Evolutionary conservation across 805 yeast genomes (phyloP), one percentile per base, ranked within the genome.

Genomic region (Metschnikowia sp.): DNA sequence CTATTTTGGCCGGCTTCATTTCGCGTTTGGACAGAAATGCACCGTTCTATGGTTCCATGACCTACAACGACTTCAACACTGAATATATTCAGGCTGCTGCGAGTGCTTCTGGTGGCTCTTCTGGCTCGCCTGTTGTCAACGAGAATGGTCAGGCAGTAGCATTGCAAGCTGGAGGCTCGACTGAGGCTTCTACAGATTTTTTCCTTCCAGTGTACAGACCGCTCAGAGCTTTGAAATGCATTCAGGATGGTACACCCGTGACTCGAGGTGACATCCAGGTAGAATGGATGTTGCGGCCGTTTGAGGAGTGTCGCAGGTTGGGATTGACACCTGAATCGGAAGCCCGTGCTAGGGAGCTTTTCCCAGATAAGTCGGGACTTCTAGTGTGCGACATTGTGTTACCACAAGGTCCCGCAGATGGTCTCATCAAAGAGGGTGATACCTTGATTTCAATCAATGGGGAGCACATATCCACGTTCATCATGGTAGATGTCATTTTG

Each of bases 21-120:
- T 79, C 84, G 15, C 80, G 97, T 63, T 68, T 89, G 49, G 97
- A 90, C 68, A 82, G 97, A 74, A 90, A 90, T 63, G 95, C 97
- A 6, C 97, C 97, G 2, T 96, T 88, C 54, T 91, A 91, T 60
- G 97, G 97, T 41, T 82, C 82, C 28, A 72, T 86, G 61, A 84
- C 95, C 12, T 91, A 90, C 66, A 89, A 88, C 62, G 97, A 90
- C 72, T 90, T 89, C 76, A 89, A 90, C 64, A 89, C 96, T 1
- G 96, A 88, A 65, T 90, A 90, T 66, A 88, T 90, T 47, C 96
- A 90, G 68, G 97, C 97, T 1, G 97, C 97, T 8, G 97, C 97
- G 1, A 81, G 90, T 50, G 96, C 97, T 0, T 85, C 96, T 13
- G 97, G 97, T 30, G 97, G 97, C 3, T 89, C 96, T 3, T 84